Evolutionary conservation across 148 eudicot genomes (phyloP).

Genomic region (Rhododendron ferrugineum): DNA sequence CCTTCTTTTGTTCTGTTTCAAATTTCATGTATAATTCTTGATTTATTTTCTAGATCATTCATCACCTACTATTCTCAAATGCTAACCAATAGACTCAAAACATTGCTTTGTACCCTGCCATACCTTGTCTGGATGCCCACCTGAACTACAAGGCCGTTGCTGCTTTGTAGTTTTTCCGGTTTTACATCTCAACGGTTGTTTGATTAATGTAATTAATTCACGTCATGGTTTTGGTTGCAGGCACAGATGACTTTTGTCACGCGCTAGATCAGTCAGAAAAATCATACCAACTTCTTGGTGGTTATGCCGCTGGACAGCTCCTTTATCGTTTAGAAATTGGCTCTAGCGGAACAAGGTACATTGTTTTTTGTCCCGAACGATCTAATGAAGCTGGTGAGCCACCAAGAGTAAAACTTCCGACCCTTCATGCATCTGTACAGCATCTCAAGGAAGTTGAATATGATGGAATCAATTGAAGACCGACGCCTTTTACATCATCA

Average conservation of each 20-base stretch:
- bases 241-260: constrained; percentile 63
- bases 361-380: constrained; percentile 46
- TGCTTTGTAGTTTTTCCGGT: not conserved
- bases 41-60: not conserved
- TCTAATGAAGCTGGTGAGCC: constrained; percentile 31
- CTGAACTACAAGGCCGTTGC: not conserved
- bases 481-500: not conserved
- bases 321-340: constrained; percentile 43
- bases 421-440: constrained; percentile 42
- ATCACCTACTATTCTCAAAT: not conserved
- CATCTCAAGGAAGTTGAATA: constrained; percentile 42
- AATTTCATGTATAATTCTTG: not conserved
- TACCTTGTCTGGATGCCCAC: not conserved
- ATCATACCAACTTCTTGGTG: constrained; percentile 74
- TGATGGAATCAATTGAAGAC: not conserved
- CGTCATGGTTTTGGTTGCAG: constrained; percentile 22
- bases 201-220: not conserved
- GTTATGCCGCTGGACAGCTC: constrained; percentile 61
- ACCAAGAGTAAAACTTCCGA: constrained; percentile 51
- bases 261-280: constrained; percentile 79
- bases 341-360: constrained; percentile 18
- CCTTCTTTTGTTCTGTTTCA: not conserved
- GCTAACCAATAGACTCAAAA: not conserved
- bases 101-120: not conserved
- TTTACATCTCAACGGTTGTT: not conserved